These are phyloP conservation scores for Huntiella savannae DNA, from an alignment of 2,329 filamentous ascomycete genomes.

Conservation along the genomic window DNA sequence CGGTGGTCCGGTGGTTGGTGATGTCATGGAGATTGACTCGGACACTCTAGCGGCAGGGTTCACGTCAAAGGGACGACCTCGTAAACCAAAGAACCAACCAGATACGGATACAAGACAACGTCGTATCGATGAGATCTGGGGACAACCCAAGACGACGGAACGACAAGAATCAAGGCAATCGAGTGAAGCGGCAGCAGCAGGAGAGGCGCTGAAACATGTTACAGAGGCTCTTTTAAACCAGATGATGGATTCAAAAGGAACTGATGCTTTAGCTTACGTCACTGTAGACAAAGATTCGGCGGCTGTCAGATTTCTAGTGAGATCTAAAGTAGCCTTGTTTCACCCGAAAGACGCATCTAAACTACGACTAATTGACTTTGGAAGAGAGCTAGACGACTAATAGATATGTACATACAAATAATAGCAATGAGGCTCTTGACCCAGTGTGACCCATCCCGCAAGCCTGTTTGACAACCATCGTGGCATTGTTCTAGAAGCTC, in stretches of 20 bases:
- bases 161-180: constrained; percentile 16
- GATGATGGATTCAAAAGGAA: constrained; percentile 33
- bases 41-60: constrained; percentile 42
- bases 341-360: constrained; percentile 42
- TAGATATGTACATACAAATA: no score
- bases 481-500: no score
- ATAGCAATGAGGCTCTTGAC: no score
- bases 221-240: constrained; percentile 42
- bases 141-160: constrained; percentile 17
- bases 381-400: constrained; percentile 38
- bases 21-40: constrained; percentile 43
- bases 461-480: no score
- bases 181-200: constrained; percentile 32
- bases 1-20: constrained; percentile 65
- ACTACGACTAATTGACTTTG: constrained; percentile 43
- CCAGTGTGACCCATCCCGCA: no score
- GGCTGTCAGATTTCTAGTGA: constrained; percentile 41
- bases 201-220: constrained; percentile 37
- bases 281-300: constrained; percentile 40
- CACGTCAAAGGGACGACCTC: constrained; percentile 37
- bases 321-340: constrained; percentile 47
- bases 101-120: constrained; percentile 35
- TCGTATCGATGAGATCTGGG: constrained; percentile 47
- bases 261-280: constrained; percentile 38
- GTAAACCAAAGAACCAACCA: constrained; percentile 25